Evolutionary conservation across 2,329 filamentous ascomycete genomes (phyloP), one percentile per base, ranked within the genome.

Genomic region (Dothideomycetidae sp.): DNA sequence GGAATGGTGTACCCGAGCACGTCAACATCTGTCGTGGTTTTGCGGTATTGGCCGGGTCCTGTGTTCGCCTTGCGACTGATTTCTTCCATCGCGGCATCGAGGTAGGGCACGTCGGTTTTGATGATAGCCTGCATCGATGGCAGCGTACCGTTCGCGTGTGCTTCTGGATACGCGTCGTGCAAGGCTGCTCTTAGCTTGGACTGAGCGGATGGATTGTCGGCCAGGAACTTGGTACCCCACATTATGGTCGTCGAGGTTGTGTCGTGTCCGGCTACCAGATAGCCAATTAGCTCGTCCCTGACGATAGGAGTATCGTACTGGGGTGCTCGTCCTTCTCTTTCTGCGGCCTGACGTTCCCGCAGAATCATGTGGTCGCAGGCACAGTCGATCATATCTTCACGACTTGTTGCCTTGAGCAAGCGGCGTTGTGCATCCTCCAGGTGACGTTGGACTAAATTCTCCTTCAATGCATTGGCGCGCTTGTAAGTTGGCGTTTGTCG

Each of bases 81-180:
- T 37, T 67, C 64, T 41, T 66, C 61, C 5, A 61, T 48, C 2
- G 48, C 42, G 0, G 57, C 63, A 36, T 65, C 60, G 7, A 67
- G 57, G 34, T 66, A 66, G 2, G 55, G 58, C 14, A 60, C 43
- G 3, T 47, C 41, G 3, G 49, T 41, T 10, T 38, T 38, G 16
- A 28, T 37, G 10, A 64, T 56, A 15, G 59, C 55, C 3, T 47
- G 37, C 1, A 50, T 45, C 2, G 51, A 50, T 3, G 57, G 60
- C 2, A 46, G 29, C 16, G 19, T 33, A 23, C 36, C 11, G n/a
- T 29, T 35, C n/a, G 12, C 23, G n/a, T 21, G 15, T 3, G 53
- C 50, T 7, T 36, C 39, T 0, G 44, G 33, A 31, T 60, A 56
- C 2, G 49, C 46, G 4, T 38, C 35, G 5, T 43, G 50, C 1